phyloP scores from a whole-genome alignment of 768 basidiomycete species.

The Lentinula sp. region DNA sequence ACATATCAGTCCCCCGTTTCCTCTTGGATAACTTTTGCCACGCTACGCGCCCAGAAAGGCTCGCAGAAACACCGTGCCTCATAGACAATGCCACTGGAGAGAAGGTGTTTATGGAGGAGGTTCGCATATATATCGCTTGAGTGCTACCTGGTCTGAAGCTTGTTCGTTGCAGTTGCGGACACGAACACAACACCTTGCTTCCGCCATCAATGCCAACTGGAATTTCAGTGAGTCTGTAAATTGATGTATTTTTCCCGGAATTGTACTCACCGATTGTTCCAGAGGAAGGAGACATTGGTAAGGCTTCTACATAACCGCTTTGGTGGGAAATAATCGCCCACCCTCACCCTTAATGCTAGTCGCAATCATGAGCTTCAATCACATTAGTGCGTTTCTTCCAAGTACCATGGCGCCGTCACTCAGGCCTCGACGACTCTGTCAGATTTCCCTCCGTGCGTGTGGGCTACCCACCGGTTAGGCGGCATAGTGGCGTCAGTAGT shows the following conservation, averaged over 20 bases:
- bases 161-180: slow-evolving; percentile 21
- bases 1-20: slow-evolving; percentile 35
- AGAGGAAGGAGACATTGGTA: slow-evolving; percentile 34
- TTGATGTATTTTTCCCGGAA: neutral
- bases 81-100: slow-evolving; percentile 33
- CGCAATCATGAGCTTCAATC: slow-evolving; percentile 35
- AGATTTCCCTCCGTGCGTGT: slow-evolving; percentile 32
- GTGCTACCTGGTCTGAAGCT: neutral
- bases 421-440: neutral
- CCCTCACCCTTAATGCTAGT: slow-evolving; percentile 17
- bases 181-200: slow-evolving; percentile 27
- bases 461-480: slow-evolving; percentile 37
- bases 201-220: slow-evolving; percentile 22
- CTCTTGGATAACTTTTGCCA: slow-evolving; percentile 29
- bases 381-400: slow-evolving; percentile 25
- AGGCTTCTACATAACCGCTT: slow-evolving; percentile 8
- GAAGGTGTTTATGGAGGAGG: slow-evolving; percentile 28
- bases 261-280: neutral
- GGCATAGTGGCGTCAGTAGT: slow-evolving; percentile 31
- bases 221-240: slow-evolving; percentile 18
- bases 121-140: slow-evolving; percentile 12
- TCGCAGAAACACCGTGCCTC: slow-evolving; percentile 27
- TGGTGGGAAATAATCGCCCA: neutral
- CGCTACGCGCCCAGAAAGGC: slow-evolving; percentile 24
- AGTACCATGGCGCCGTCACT: neutral